A percentile compares a stretch with the other conserved stretches of the same genome.
These are phyloP conservation scores for Omphalotus olearius DNA, from an alignment of 1,284 basidiomycete genomes.

Conservation along the genomic window DNA sequence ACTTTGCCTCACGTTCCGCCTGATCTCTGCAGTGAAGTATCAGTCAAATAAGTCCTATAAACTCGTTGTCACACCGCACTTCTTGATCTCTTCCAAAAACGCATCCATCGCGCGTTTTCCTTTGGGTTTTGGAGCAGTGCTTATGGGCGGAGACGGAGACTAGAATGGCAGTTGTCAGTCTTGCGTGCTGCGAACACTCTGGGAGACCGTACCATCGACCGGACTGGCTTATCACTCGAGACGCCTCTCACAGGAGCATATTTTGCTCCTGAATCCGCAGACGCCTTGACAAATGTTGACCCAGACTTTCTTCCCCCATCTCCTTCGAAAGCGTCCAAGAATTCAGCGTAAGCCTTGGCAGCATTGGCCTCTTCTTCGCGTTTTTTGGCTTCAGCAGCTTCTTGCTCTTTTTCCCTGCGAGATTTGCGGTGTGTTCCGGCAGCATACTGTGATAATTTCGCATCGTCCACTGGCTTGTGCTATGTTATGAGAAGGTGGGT, in stretches of 20 bases:
- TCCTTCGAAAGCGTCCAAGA: slow-evolving; percentile 81
- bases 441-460: slow-evolving; percentile 72
- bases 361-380: slow-evolving; percentile 79
- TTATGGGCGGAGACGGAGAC: slow-evolving; percentile 50
- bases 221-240: not conserved
- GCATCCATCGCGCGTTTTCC: slow-evolving; percentile 92
- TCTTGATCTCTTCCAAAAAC: slow-evolving; percentile 92
- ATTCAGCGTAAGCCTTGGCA: slow-evolving; percentile 80
- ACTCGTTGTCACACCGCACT: slow-evolving; percentile 35
- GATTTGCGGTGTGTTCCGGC: slow-evolving; percentile 75
- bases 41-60: slow-evolving; percentile 5
- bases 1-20: slow-evolving; percentile 81
- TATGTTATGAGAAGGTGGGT: slow-evolving; percentile 51
- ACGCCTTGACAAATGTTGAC: slow-evolving; percentile 73
- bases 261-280: slow-evolving; percentile 44
- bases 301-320: slow-evolving; percentile 54
- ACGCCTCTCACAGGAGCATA: slow-evolving; percentile 36
- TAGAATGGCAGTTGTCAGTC: slow-evolving; percentile 20
- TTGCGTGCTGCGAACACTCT: not conserved
- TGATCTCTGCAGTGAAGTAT: slow-evolving; percentile 67
- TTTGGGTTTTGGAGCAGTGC: slow-evolving; percentile 58
- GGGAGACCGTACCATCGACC: slow-evolving; percentile 5
- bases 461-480: slow-evolving; percentile 76
- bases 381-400: slow-evolving; percentile 84
- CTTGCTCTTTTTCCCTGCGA: slow-evolving; percentile 81